phyloP scores from a whole-genome alignment of 495 filamentous ascomycete genomes.

The Platismatia glauca region DNA sequence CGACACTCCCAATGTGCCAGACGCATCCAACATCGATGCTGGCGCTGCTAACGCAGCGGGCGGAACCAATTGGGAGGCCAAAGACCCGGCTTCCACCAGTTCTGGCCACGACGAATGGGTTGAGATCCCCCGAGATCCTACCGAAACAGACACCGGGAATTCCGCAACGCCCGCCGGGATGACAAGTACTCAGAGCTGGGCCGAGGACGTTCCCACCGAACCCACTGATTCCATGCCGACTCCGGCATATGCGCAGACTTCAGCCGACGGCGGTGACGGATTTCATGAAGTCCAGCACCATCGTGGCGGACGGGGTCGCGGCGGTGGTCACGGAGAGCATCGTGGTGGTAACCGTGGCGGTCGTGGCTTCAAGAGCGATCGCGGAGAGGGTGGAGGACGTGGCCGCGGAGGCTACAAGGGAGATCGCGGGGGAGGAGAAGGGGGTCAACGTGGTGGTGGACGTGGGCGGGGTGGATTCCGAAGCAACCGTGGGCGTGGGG shows the following conservation, averaged over 20 bases:
- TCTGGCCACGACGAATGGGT: constrained; percentile 62
- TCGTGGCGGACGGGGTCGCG: constrained; percentile 39
- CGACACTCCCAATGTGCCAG: constrained; percentile 44
- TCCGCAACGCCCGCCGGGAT: constrained; percentile 50
- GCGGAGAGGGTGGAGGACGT: constrained; percentile 36
- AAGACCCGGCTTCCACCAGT: constrained; percentile 17
- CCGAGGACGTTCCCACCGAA: constrained; percentile 50
- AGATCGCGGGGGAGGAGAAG: constrained; percentile 55
- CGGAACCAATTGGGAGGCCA: constrained; percentile 60
- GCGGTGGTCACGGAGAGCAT: constrained; percentile 40
- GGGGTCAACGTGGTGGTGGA: constrained; percentile 15
- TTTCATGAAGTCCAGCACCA: constrained; percentile 60
- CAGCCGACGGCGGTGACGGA: constrained; percentile 46
- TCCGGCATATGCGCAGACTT: constrained; percentile 30
- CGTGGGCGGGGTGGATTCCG: constrained; percentile 21
- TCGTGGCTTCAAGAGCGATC: constrained; percentile 41
- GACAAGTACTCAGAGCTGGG: constrained; percentile 52
- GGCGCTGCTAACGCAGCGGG: constrained; percentile 58
- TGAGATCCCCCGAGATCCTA: constrained; percentile 62
- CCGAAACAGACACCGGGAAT: constrained; percentile 63
- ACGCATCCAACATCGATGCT: constrained; percentile 39
- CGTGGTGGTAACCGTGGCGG: constrained; percentile 50
- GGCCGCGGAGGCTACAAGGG: constrained; percentile 71
- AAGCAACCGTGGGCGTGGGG: constrained; percentile 21
- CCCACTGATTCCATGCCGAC: constrained; percentile 11